Evolutionary conservation across 139 green algal genomes (phyloP).

Genomic region (Pseudopediastrum boryanum): DNA sequence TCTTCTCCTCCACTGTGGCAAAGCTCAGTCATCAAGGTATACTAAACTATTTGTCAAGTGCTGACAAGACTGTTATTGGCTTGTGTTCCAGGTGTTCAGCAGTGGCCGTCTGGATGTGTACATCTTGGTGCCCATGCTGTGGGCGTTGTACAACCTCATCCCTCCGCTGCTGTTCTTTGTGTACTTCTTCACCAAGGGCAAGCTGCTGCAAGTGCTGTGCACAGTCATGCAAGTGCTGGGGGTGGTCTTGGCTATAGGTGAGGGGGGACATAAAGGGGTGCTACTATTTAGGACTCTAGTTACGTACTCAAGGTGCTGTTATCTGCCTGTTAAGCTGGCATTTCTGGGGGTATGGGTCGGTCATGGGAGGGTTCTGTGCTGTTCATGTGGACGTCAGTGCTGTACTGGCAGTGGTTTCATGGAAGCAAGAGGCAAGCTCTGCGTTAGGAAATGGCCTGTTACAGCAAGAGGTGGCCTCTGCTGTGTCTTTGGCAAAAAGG

Average conservation of each 20-base stretch:
- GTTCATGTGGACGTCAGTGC: not conserved
- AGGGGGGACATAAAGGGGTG: not conserved
- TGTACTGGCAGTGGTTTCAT: not conserved
- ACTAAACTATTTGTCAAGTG: too few relatives aligned
- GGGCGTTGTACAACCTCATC: constrained; percentile 40
- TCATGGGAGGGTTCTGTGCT: not conserved
- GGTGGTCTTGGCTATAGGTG: constrained; percentile 22
- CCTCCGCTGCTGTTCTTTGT: constrained; percentile 38
- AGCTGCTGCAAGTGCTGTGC: constrained; percentile 16
- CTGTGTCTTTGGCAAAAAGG: too few relatives aligned
- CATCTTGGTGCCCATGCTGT: constrained; percentile 35
- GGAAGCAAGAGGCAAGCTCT: not conserved
- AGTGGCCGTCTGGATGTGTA: constrained; percentile 32
- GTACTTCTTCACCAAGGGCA: constrained; percentile 43
- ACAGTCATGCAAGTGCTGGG: constrained; percentile 14
- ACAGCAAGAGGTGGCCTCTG: too few relatives aligned
- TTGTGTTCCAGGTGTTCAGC: constrained; percentile 29
- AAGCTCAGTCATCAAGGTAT: too few relatives aligned
- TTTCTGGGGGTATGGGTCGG: too few relatives aligned
- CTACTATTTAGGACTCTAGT: not conserved
- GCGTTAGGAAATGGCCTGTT: too few relatives aligned
- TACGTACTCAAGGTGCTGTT: not conserved
- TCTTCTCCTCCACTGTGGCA: too few relatives aligned
- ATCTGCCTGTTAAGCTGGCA: not conserved
- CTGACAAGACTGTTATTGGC: too few relatives aligned